phyloP scores from a whole-genome alignment of 495 filamentous ascomycete genomes.

The Neurospora sp. region DNA sequence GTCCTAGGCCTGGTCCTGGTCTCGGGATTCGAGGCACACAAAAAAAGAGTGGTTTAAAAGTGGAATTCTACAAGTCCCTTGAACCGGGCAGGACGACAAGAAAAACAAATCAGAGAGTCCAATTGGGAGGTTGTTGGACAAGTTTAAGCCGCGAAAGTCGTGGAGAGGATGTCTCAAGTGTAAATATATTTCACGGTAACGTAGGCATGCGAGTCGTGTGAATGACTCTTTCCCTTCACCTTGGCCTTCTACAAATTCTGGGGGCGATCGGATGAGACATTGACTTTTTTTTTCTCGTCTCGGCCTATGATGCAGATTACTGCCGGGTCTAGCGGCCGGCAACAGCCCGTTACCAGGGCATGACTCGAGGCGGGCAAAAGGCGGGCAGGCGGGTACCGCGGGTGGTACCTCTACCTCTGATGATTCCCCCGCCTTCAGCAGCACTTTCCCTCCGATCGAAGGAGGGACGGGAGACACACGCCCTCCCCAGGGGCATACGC shows the following conservation, averaged over 20 bases:
- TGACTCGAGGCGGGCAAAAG: conserved; percentile 10
- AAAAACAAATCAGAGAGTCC: background rate
- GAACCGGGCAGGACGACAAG: background rate
- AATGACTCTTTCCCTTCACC: background rate
- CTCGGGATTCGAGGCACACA: background rate
- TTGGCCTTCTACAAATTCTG: background rate
- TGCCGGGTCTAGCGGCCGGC: conserved; percentile 9
- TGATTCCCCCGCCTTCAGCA: background rate
- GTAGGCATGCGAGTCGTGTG: background rate
- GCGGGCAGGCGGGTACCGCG: background rate
- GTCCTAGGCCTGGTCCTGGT: background rate
- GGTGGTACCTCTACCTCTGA: background rate
- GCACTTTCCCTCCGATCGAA: background rate
- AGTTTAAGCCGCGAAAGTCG: background rate
- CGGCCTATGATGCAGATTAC: conserved; percentile 14
- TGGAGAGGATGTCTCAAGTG: background rate
- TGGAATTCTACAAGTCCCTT: background rate
- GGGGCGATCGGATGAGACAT: background rate
- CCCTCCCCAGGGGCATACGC: background rate
- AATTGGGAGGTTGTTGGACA: background rate
- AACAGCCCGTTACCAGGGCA: conserved; percentile 5
- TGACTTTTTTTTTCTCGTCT: conserved; percentile 11
- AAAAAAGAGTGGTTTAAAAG: conserved; percentile 1
- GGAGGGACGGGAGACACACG: background rate
- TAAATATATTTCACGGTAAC: background rate